Conservation (phyloP, 2,329 filamentous ascomycete species). For the Botryotinia calthae region DNA sequence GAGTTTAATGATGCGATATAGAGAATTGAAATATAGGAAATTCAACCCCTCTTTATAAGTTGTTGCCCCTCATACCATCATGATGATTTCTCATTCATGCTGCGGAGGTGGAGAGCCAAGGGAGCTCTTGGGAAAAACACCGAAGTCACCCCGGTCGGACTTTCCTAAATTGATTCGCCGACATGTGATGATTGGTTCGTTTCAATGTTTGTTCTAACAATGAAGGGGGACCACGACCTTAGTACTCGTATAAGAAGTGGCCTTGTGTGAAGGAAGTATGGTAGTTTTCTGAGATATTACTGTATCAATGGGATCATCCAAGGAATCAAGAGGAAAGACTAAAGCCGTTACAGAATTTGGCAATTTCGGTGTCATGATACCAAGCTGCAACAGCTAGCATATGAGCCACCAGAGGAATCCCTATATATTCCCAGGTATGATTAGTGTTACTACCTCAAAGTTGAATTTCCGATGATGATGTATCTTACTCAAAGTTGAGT, state of each 20-base stretch:
- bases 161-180: background rate
- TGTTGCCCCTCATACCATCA: background rate
- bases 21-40: background rate
- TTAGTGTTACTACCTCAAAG: background rate
- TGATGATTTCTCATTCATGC: slow-evolving; percentile 1
- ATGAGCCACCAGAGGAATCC: background rate
- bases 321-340: background rate
- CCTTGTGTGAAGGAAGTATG: background rate
- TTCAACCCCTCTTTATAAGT: background rate
- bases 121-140: background rate
- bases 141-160: background rate
- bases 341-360: background rate
- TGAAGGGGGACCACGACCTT: background rate
- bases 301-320: background rate
- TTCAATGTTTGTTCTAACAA: background rate
- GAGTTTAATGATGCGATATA: background rate
- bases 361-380: background rate
- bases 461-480: background rate
- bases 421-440: background rate
- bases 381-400: background rate
- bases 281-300: background rate
- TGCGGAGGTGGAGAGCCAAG: background rate
- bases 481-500: background rate
- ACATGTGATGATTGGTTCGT: background rate
- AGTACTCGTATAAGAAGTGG: background rate